Conservation (phyloP, 352 stramenopile genomes). For the Phytophthora crassamura region DNA sequence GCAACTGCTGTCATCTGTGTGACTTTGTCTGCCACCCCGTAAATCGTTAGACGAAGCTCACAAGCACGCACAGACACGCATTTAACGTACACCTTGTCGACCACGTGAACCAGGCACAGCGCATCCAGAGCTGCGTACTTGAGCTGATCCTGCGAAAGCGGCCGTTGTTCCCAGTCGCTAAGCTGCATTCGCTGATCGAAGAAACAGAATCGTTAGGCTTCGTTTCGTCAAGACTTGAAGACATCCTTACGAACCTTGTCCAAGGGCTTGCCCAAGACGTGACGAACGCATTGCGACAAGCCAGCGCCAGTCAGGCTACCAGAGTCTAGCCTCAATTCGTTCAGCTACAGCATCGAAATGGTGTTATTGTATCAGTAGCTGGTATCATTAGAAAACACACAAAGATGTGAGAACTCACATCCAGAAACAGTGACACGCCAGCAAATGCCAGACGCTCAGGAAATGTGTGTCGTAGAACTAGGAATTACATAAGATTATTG, state of each 20-base stretch:
- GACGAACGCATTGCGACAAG: conserved; percentile 46
- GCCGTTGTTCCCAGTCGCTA: conserved; percentile 40
- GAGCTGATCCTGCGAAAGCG: conserved; percentile 31
- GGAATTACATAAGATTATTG: too few species aligned
- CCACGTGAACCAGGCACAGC: conserved; percentile 36
- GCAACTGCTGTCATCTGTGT: neutral
- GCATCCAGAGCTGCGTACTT: conserved; percentile 40
- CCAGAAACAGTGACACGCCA: conserved; percentile 49
- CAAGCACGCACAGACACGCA: neutral
- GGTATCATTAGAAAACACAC: neutral
- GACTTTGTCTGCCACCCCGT: conserved; percentile 1
- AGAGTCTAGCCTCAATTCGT: conserved; percentile 27
- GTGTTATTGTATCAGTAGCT: neutral
- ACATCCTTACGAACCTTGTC: conserved; percentile 52
- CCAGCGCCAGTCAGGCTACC: conserved; percentile 41
- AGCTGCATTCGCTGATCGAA: conserved; percentile 40
- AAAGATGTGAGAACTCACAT: conserved; percentile 30
- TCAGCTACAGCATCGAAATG: conserved; percentile 35
- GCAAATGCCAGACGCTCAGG: conserved; percentile 53
- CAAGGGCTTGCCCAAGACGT: conserved; percentile 61
- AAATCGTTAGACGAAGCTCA: conserved; percentile 2
- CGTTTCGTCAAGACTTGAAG: neutral
- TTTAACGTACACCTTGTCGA: conserved; percentile 20
- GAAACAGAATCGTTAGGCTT: neutral
- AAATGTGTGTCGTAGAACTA: conserved; percentile 73